A percentile compares a stretch with the other conserved stretches of the same genome.
These are phyloP conservation scores for Chlorella ohadii DNA, from an alignment of 139 green algal species.

Conservation along the genomic window DNA sequence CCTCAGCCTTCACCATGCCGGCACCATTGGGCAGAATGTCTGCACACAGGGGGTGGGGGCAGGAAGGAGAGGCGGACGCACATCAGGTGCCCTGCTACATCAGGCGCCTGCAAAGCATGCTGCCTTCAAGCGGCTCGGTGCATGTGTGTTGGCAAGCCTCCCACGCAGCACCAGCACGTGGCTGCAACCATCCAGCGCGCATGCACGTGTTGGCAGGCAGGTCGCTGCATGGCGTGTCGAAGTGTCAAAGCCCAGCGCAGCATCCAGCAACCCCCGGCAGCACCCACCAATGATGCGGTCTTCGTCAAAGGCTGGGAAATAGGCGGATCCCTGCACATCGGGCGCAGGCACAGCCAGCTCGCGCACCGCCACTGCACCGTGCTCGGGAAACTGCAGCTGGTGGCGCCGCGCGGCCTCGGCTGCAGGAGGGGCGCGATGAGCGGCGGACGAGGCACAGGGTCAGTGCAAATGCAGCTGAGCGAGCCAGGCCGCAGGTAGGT, in stretches of 20 bases:
- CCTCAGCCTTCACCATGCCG: not conserved
- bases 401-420: conserved; percentile 20
- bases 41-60: not conserved
- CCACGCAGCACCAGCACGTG: no score
- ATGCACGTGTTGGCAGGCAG: no score
- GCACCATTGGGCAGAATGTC: conserved; percentile 18
- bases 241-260: no score
- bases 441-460: not conserved
- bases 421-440: not conserved
- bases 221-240: no score
- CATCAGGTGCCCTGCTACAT: no score
- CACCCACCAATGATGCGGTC: conserved; percentile 29
- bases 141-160: no score
- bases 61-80: not conserved
- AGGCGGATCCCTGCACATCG: not conserved
- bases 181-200: no score
- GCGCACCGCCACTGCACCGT: not conserved
- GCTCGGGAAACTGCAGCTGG: conserved; percentile 30
- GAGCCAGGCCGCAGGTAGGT: no score
- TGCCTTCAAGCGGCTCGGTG: no score
- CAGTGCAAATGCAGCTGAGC: no score
- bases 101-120: no score
- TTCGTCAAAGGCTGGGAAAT: conserved; percentile 26
- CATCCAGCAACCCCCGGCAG: no score
- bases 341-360: conserved; percentile 12